Base-by-base conservation (phyloP, 352 stramenopile species). In the Thraustotheca clavata region DNA sequence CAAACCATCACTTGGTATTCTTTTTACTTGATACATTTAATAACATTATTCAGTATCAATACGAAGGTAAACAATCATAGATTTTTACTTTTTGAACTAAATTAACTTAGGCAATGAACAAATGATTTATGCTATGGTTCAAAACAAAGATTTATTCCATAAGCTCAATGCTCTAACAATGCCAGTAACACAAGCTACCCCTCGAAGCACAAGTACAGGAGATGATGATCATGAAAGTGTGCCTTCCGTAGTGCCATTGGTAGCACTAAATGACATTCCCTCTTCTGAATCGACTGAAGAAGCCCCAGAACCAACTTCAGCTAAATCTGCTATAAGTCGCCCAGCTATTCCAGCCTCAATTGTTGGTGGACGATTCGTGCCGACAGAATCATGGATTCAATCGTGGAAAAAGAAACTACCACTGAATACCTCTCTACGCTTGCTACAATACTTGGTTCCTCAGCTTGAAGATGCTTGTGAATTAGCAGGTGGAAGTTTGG, bases 31-130 rank as follows among this genome's bases (percentile, higher is more conserved):
- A 99, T 75, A 94, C 97, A 4, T 99, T 99, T 71, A 98, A 99
- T 77, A 99, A 99, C 76, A 96, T 99, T 50, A 97, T 99, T 69
- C 97, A 99, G 82, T 99, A 99, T 68, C 97, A 99, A 74, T 97
- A 95, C 66, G 79, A 82, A 49, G 61, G 61, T 65, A 55, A 5
- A 7, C 7, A 22, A 41, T 50, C 4, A 31, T 18, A 18, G 6
- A 1, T 43, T 26, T 1, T 50, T 32, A 18, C 6, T 18, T 4
- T 0, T 54, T 48, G 34, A 27, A n/a, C n/a, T 36, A 24, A 29
- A 2, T n/a, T 20, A 22, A 91, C 69, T 76, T 88, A 47, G 96
- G 96, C 52, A 99, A 99, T 75, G 83, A 96, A 48, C 94, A 99
- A 71, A 79, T 99, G 29, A 82, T 99, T 11, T 99, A 99, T 74